Conservation (phyloP, 2,329 filamentous ascomycete species). For the Apiospora aurea region DNA sequence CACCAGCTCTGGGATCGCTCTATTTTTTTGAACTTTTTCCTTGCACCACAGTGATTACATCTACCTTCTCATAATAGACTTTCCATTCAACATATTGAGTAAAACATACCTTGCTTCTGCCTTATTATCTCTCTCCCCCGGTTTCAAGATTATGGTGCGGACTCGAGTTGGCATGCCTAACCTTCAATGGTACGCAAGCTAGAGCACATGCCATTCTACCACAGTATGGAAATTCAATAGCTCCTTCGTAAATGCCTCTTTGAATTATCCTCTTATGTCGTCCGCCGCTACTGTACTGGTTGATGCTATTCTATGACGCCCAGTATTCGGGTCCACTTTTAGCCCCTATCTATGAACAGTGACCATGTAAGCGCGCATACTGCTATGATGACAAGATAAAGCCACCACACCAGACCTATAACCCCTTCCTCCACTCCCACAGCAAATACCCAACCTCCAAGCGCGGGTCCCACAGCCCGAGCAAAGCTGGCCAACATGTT, state of each 20-base stretch:
- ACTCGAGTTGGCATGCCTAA: neutral
- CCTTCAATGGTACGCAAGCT: neutral
- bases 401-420: conserved; percentile 41
- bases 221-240: too few relatives aligned
- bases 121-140: neutral
- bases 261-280: neutral
- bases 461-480: conserved; percentile 33
- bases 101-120: neutral
- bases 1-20: neutral
- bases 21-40: neutral
- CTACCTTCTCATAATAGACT: fast-evolving
- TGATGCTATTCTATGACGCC: neutral
- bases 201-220: neutral
- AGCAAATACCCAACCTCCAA: conserved; percentile 36
- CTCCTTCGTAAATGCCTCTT: too few relatives aligned
- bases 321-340: neutral
- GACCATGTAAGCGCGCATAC: conserved; percentile 40
- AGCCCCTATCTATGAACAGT: conserved; percentile 33
- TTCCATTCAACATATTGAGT: neutral
- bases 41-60: too few relatives aligned
- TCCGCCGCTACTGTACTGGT: neutral
- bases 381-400: conserved; percentile 38
- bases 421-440: conserved; percentile 37
- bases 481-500: conserved; percentile 41
- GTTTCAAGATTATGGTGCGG: neutral